Evolutionary conservation across 495 filamentous ascomycete species (phyloP).

Genomic region (Podospora bellae-mahoneyi): DNA sequence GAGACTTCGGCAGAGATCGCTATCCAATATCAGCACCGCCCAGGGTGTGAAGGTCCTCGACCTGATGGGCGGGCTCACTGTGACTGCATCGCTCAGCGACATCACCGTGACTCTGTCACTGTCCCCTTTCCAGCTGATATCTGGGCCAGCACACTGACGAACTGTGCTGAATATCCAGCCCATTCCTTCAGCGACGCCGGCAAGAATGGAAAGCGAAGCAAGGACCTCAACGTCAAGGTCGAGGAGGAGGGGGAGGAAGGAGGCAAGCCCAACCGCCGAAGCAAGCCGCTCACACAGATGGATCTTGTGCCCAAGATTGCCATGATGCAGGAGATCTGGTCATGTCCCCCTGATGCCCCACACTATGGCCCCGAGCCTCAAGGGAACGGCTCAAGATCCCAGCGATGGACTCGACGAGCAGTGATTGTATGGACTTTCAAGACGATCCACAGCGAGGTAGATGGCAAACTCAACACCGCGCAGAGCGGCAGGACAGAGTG

Average conservation of each 20-base stretch:
- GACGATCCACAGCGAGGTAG: slow-evolving; percentile 39
- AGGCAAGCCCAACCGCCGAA: slow-evolving; percentile 5
- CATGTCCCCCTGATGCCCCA: slow-evolving; percentile 33
- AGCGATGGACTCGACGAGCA: slow-evolving; percentile 42
- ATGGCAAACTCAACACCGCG: slow-evolving; percentile 29
- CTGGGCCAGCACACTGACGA: slow-evolving; percentile 48
- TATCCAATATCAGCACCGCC: slow-evolving; percentile 38
- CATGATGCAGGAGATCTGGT: slow-evolving; percentile 53
- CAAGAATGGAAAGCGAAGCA: slow-evolving; percentile 9
- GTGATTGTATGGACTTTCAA: slow-evolving; percentile 49
- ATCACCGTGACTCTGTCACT: slow-evolving; percentile 29
- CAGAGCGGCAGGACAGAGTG: slow-evolving; percentile 36
- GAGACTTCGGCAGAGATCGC: slow-evolving; percentile 35
- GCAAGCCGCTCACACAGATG: slow-evolving; percentile 38
- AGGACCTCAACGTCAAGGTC: slow-evolving; percentile 11
- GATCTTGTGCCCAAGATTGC: slow-evolving; percentile 45
- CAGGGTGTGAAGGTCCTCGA: slow-evolving; percentile 36
- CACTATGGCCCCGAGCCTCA: slow-evolving; percentile 10
- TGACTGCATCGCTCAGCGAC: slow-evolving; percentile 30
- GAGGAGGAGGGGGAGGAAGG: slow-evolving; percentile 21
- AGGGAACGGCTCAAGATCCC: slow-evolving; percentile 1
- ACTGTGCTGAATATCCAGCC: slow-evolving; percentile 43
- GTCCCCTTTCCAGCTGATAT: slow-evolving; percentile 50
- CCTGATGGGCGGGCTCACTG: slow-evolving; percentile 33
- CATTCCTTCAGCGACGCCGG: slow-evolving; percentile 24